Conservation (phyloP, 2,329 filamentous ascomycete genomes). For the Domatiomyces globalis region DNA sequence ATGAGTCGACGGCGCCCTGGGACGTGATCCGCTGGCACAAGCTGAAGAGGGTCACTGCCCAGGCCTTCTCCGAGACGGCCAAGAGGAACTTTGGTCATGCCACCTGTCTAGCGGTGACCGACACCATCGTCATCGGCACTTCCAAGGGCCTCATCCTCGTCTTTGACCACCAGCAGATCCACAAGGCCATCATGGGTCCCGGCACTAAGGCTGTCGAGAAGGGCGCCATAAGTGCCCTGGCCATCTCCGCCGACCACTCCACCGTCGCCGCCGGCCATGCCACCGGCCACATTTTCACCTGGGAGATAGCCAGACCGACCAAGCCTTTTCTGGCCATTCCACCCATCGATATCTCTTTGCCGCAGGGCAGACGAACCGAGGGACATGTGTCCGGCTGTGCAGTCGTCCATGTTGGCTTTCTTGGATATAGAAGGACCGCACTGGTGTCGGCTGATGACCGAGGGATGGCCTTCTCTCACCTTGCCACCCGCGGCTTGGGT, state of each 20-base stretch:
- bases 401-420: conserved; percentile 82
- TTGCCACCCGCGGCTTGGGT: conserved; percentile 82
- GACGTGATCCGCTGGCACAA: conserved; percentile 95
- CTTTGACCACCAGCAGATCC: conserved; percentile 92
- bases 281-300: conserved; percentile 86
- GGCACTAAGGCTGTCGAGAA: conserved; percentile 92
- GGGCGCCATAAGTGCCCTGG: conserved; percentile 71
- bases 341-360: conserved; percentile 52
- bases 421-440: conserved; percentile 85
- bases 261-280: conserved; percentile 83
- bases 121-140: conserved; percentile 78
- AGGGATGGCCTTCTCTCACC: conserved; percentile 96
- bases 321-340: conserved; percentile 80
- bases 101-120: conserved; percentile 77
- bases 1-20: conserved; percentile 72
- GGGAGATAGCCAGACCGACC: conserved; percentile 74
- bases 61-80: conserved; percentile 83
- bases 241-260: conserved; percentile 84
- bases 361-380: conserved; percentile 55
- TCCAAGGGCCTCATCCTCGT: conserved; percentile 87
- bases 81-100: conserved; percentile 85
- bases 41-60: conserved; percentile 71
- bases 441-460: conserved; percentile 86
- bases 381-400: conserved; percentile 67
- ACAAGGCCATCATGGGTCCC: conserved; percentile 85